These are phyloP conservation scores for Trichoderma atrobrunneum DNA, from an alignment of 2,329 filamentous ascomycete species.

Conservation along the genomic window DNA sequence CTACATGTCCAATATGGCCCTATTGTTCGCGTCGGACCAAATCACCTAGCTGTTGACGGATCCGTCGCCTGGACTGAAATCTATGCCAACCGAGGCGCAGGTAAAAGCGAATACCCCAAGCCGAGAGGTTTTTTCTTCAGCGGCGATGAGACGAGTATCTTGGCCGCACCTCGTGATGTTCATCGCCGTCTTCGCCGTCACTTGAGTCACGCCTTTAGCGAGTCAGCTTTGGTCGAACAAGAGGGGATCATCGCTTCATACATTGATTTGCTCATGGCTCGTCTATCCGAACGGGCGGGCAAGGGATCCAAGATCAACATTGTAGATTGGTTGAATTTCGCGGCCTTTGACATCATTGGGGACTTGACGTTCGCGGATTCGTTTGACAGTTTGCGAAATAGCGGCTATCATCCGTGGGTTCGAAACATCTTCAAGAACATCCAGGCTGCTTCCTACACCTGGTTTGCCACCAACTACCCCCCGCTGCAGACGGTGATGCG, in stretches of 20 bases:
- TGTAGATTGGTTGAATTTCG: background rate
- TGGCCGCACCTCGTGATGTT: slow-evolving; percentile 18
- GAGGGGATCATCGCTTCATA: slow-evolving; percentile 30
- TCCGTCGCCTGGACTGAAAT: slow-evolving; percentile 35
- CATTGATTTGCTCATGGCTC: slow-evolving; percentile 25
- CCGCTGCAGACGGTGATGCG: too few species aligned
- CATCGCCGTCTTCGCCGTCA: slow-evolving; percentile 26
- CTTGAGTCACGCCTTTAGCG: slow-evolving; percentile 33
- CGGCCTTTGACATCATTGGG: too few species aligned
- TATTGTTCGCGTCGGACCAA: slow-evolving; percentile 42
- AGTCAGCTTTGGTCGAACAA: slow-evolving; percentile 31
- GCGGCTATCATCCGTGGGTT: slow-evolving; percentile 29
- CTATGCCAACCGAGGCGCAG: slow-evolving; percentile 26
- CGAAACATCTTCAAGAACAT: slow-evolving; percentile 22
- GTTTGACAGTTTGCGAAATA: slow-evolving; percentile 35
- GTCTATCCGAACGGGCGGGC: slow-evolving; percentile 16
- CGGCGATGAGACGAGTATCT: slow-evolving; percentile 20
- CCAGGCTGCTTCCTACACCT: too few species aligned
- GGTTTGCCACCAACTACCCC: too few species aligned
- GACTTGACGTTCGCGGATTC: slow-evolving; percentile 40
- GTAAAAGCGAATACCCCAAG: slow-evolving; percentile 22
- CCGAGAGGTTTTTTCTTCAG: background rate
- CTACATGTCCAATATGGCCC: slow-evolving; percentile 30
- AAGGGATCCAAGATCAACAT: background rate
- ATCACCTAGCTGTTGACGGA: slow-evolving; percentile 37